These are phyloP conservation scores for Termitomyces sp. DNA, from an alignment of 768 basidiomycete genomes.

Conservation along the genomic window DNA sequence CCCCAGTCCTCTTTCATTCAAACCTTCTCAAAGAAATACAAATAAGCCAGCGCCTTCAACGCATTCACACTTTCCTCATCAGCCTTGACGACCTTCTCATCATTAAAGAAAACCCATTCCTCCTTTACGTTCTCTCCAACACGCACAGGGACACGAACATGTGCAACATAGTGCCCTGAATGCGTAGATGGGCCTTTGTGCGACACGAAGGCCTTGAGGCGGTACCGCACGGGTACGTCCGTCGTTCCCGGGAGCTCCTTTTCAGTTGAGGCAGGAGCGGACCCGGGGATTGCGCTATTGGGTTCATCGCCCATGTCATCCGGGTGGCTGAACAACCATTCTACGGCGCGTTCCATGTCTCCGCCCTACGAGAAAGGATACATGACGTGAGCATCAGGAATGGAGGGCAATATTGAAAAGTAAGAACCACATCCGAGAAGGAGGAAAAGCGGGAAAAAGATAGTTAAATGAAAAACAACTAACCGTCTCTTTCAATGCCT, in stretches of 20 bases:
- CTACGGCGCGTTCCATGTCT: slow-evolving; percentile 81
- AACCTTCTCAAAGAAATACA: slow-evolving; percentile 85
- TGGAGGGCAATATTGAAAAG: background rate
- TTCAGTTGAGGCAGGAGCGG: slow-evolving; percentile 14
- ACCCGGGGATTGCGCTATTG: slow-evolving; percentile 11
- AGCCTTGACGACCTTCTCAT: slow-evolving; percentile 92
- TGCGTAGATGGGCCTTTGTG: slow-evolving; percentile 97
- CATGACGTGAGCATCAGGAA: background rate
- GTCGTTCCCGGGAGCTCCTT: slow-evolving; percentile 9
- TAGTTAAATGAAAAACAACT: slow-evolving; percentile 20
- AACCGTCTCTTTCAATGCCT: slow-evolving; percentile 85
- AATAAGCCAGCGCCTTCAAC: slow-evolving; percentile 81
- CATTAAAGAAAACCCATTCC: slow-evolving; percentile 91
- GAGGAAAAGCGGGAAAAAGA: background rate
- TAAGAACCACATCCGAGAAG: background rate
- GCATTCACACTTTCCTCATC: slow-evolving; percentile 77
- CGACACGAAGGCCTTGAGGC: slow-evolving; percentile 90
- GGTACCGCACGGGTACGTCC: slow-evolving; percentile 48
- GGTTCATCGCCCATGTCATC: slow-evolving; percentile 72
- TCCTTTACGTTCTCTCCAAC: slow-evolving; percentile 23
- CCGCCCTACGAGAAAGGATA: slow-evolving; percentile 43
- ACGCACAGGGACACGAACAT: slow-evolving; percentile 38
- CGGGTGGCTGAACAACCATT: slow-evolving; percentile 94
- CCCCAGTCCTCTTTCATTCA: slow-evolving; percentile 8
- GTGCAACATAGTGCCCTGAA: slow-evolving; percentile 91